Evolutionary conservation across 2,329 filamentous ascomycete genomes (phyloP).

Genomic region (Hortaea werneckii): DNA sequence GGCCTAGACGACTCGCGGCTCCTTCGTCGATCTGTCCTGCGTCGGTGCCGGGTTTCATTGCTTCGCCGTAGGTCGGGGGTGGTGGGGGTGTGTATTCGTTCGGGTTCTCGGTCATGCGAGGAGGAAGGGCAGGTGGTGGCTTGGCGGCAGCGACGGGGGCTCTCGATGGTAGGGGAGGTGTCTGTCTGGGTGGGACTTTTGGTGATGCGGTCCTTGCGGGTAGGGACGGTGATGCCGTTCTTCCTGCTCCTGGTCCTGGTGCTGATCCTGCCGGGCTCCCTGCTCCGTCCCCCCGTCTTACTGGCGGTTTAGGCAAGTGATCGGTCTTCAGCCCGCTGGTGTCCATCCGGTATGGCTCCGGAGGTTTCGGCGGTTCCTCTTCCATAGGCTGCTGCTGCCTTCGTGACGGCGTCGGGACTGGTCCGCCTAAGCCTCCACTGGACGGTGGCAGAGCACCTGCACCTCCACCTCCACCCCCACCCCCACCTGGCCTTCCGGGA

Average conservation of each 20-base stretch:
- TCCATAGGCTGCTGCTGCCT: slow-evolving; percentile 26
- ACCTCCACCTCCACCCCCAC: slow-evolving; percentile 33
- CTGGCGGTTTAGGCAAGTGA: slow-evolving; percentile 61
- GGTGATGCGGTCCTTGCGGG: slow-evolving; percentile 14
- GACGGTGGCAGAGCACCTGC: slow-evolving; percentile 27
- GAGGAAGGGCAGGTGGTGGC: slow-evolving; percentile 59
- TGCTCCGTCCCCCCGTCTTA: slow-evolving; percentile 33
- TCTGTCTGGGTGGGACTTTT: slow-evolving; percentile 16
- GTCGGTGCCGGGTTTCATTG: slow-evolving; percentile 18
- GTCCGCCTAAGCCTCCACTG: slow-evolving; percentile 33
- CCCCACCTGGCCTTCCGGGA: slow-evolving; percentile 15
- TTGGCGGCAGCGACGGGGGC: slow-evolving; percentile 1
- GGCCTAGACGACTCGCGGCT: slow-evolving; percentile 56
- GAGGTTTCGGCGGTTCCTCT: slow-evolving; percentile 33
- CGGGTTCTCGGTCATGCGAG: slow-evolving; percentile 49
- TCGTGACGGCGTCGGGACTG: slow-evolving; percentile 27
- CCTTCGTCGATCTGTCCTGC: slow-evolving; percentile 41
- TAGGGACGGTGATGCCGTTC: slow-evolving; percentile 8
- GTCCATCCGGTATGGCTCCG: slow-evolving; percentile 58
- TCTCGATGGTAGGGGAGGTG: slow-evolving; percentile 17
- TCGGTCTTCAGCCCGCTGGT: slow-evolving; percentile 61
- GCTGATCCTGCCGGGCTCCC: slow-evolving; percentile 3
- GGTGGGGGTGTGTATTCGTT: slow-evolving; percentile 35
- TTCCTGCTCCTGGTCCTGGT: slow-evolving; percentile 11
- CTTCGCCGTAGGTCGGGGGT: slow-evolving; percentile 41